Conservation (phyloP, 352 stramenopile genomes). For the Phytophthora pluvialis region DNA sequence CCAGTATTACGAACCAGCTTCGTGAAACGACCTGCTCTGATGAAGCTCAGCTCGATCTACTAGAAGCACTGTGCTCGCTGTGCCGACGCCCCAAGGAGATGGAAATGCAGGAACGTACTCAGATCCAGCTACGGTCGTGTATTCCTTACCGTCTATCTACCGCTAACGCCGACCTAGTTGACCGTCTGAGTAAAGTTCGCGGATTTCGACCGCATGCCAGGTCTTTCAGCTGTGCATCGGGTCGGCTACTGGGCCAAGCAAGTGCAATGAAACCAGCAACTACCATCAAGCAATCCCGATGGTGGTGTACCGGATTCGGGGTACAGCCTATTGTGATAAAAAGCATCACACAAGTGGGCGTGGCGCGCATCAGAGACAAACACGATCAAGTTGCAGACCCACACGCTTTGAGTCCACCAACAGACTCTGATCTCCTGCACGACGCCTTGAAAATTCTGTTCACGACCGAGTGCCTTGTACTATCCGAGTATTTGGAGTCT, state of each 20-base stretch:
- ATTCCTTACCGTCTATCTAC: neutral
- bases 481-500: constrained; percentile 39
- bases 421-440: constrained; percentile 4
- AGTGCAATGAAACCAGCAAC: neutral
- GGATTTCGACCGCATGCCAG: neutral
- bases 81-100: neutral
- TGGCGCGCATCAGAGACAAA: neutral
- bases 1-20: neutral
- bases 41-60: neutral
- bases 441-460: constrained; percentile 23
- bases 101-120: neutral
- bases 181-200: neutral
- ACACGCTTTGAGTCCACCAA: neutral
- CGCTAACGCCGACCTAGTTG: neutral
- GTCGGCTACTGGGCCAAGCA: no score
- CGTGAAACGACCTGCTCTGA: neutral
- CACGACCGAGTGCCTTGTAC: constrained; percentile 28
- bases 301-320: neutral
- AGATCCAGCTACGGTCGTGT: neutral
- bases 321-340: constrained; percentile 1
- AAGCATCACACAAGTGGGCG: neutral
- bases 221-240: neutral
- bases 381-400: neutral
- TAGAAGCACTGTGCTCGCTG: neutral
- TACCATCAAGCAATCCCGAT: neutral